Evolutionary conservation across 768 basidiomycete species (phyloP), one percentile per base, ranked within the genome.

Genomic region (Podaxis sp.): DNA sequence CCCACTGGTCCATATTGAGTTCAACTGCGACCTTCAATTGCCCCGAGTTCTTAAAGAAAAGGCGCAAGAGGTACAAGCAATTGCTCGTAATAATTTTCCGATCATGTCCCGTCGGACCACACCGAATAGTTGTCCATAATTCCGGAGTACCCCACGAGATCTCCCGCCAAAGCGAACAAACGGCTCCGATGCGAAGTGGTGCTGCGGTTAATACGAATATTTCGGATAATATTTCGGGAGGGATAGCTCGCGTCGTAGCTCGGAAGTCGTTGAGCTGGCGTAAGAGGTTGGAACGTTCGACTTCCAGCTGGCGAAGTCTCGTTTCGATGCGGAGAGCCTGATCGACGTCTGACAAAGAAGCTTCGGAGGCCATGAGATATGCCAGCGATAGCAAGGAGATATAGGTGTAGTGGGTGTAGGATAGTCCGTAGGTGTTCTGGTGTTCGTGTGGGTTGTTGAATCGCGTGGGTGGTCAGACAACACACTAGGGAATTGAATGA

Each of bases 1-100:
- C 22, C 48, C 48, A 51, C n/a, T 12, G 48, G 24, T 51, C 48
- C 22, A 51, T 51, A 13, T 51, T 11, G 48, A 51, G 48, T 19
- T 51, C 48, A 24, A 51, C 48, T 24, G 13, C 48, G 48, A 51
- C 48, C 48, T 51, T 51, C 48, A 51, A 51, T 51, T 51, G 48
- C 48, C 48, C n/a, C 24, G 48, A 51, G 13, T 51, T 51, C 48
- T 51, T 22, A 13, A 51, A 51, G 24, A 51, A 51, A 17, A 51
- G 22, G 48, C 9, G 48, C 48, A 51, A 51, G 48, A 51, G 48
- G 48, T 51, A 22, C 48, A 51, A 51, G 48, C 48, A 24, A 5
- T 51, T 26, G 6, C 2, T 12, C 19, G 48, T 51, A 22, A 24
- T 26, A 12, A 11, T 26, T 19, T 26, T 11, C 22, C 22, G 48